Percentiles rank a stretch among this genome's conserved stretches.
Evolutionary conservation across 768 basidiomycete species (phyloP).

Genomic region (Clavaria fumosa): DNA sequence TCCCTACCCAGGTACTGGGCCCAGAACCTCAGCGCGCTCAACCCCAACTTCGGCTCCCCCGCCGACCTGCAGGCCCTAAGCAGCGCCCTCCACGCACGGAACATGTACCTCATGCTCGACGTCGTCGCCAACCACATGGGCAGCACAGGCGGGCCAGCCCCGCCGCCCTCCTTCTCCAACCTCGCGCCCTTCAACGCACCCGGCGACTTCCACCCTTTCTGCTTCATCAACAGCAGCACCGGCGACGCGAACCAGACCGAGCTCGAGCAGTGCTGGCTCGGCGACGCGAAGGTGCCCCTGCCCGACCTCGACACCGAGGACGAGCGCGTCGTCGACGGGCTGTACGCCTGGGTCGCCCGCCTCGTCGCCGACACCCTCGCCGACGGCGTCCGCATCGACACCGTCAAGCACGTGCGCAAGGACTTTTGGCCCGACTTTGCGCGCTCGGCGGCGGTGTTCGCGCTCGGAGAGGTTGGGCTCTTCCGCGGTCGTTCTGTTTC

Average conservation of each 20-base stretch:
- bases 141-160: conserved; percentile 7
- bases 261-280: conserved; percentile 61
- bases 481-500: conserved; percentile 13
- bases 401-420: conserved; percentile 39
- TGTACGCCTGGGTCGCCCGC: conserved; percentile 43
- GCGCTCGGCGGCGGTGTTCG: conserved; percentile 47
- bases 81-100: conserved; percentile 46
- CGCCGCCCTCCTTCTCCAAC: conserved; percentile 14
- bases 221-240: conserved; percentile 45
- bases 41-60: conserved; percentile 54
- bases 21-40: conserved; percentile 44
- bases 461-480: conserved; percentile 50
- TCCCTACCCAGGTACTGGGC: conserved; percentile 22
- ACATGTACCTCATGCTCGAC: conserved; percentile 56
- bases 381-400: conserved; percentile 64
- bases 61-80: conserved; percentile 58
- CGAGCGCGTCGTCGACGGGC: conserved; percentile 31
- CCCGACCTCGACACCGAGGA: conserved; percentile 63
- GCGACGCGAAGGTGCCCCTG: conserved; percentile 47
- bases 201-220: conserved; percentile 44
- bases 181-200: conserved; percentile 17
- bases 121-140: conserved; percentile 50
- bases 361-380: conserved; percentile 42
- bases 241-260: conserved; percentile 43
- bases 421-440: conserved; percentile 57